Evolutionary conservation across 2,329 filamentous ascomycete species (phyloP), one percentile per base, ranked within the genome.

Genomic region (Nothophoma quercina): DNA sequence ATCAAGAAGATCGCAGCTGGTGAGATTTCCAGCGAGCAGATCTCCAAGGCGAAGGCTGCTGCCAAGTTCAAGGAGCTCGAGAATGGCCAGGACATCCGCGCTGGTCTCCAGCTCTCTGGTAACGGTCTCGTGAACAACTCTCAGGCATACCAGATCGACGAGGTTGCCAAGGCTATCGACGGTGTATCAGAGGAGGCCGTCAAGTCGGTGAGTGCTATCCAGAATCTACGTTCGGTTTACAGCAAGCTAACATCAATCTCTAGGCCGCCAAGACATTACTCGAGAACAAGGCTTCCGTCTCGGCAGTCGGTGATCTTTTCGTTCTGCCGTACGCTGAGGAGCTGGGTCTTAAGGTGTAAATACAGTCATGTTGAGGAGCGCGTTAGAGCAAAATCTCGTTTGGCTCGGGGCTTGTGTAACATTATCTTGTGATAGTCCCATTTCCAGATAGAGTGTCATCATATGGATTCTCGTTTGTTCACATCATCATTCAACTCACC

Each of bases 41-140:
- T 98, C 73, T 85, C 88, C 77, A 98, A 97, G 84, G 95, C 95
- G 43, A 85, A 93, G 74, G 91, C 93, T 55, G 87, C 90, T 70
- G 95, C 95, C 71, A 98, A 96, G 80, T 99, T 96, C 80, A 88
- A 89, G 74, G 88, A 91, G 62, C 83, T 98, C 47, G 90, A 96
- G 71, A 84, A 87, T 61, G 89, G 87, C 63, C 89, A 97, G 79
- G 86, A 88, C 68, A 85, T 90, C 59, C 84, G 88, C 64, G 83
- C 88, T 51, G 91, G 90, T 64, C 81, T 98, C 55, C 87, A 96
- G 70, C 83, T 90, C 58, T 93, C 92, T 60, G 95, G 95, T 59
- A 87, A 90, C 68, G 90, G 90, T 62, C 85, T 97, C 56, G 83
- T 97, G 67, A 87, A 90, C 72, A 88, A 86, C 64, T 88, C 87